phyloP scores from a whole-genome alignment of 2,329 filamentous ascomycete genomes.

The Alternaria ventricosa region DNA sequence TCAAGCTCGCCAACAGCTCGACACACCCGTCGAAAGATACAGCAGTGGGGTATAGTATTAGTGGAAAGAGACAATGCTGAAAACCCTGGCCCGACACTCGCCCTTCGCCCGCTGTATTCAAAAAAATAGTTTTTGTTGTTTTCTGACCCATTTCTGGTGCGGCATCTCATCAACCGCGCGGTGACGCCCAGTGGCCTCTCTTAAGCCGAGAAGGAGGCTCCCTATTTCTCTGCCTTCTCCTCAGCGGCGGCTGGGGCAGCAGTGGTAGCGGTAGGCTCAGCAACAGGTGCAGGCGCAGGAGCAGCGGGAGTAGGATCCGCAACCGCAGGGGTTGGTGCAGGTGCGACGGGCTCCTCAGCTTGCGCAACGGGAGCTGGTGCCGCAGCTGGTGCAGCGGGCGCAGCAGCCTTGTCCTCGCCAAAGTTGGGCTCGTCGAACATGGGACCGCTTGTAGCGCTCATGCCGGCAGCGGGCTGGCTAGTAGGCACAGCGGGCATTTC shows the following conservation, averaged over 20 bases:
- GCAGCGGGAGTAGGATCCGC: neutral
- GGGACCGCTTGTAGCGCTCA: constrained; percentile 50
- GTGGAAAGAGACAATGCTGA: constrained; percentile 21
- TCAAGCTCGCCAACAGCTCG: constrained; percentile 3
- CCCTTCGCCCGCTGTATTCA: neutral
- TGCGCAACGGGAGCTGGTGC: constrained; percentile 13
- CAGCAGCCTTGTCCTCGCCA: constrained; percentile 20
- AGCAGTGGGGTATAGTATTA: constrained; percentile 46
- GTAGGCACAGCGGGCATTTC: constrained; percentile 33
- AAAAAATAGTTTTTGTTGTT: neutral
- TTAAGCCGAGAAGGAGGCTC: neutral
- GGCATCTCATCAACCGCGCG: neutral
- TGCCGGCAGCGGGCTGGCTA: constrained; percentile 41
- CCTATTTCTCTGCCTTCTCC: constrained; percentile 10
- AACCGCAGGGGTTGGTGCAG: neutral
- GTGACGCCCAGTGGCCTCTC: neutral
- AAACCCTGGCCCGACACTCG: neutral
- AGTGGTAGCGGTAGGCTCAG: neutral
- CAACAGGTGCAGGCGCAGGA: neutral
- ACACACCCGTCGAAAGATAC: constrained; percentile 25
- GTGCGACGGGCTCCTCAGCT: neutral
- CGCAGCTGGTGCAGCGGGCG: constrained; percentile 20
- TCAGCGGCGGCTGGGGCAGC: neutral
- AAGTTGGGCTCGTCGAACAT: constrained; percentile 44
- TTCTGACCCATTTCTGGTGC: neutral